Evolutionary conservation across 2,329 filamentous ascomycete species (phyloP), one percentile per base, ranked within the genome.

Genomic region (Colletotrichum trifolii): DNA sequence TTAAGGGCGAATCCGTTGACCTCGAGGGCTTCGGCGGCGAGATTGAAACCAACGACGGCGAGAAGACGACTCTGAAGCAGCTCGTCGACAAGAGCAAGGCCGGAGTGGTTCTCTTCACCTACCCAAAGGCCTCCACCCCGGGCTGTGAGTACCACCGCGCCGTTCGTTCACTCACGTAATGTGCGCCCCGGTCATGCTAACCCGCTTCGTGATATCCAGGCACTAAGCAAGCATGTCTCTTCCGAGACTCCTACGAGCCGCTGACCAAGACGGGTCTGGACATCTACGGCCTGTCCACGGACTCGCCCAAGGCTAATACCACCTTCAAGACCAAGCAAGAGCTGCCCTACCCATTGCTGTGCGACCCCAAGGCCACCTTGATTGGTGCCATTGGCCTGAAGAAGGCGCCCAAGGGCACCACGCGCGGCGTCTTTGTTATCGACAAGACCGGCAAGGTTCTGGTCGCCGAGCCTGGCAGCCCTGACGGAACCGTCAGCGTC

Each of bases 101-200:
- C 40, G 96, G 95, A 34, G 91, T 98, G 47, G 93, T 97, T 39
- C 82, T 98, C 36, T 97, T 99, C 78, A 97, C 94, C 38, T 98
- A 98, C 75, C 96, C 96, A 64, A 96, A 92, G 81, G 96, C 96
- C 11, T 96, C 91, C 35, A 99, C 96, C 25, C 93, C 93, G 42
- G 95, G 95, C 68, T 98, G 95, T 97, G 88, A 87, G 93, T 76
- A 60, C n/a, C 63, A 17, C 17, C 25, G 25, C 25, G 25, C 6
- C 49, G 12, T 46, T 39, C 33, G 15, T 10, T 13, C 6, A 13
- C 12, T 25, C 45, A 25, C 25, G 10, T 43, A 11, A 46, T 46
- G 36, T 53, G 15, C 11, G 13, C 35, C 34, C n/a, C 34, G 42
- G 11, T 9, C 38, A 5, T 52, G 54, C 64, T 66, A 25, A 66